Conservation (phyloP, 2,329 filamentous ascomycete genomes). For the Zasmidium cellare region DNA sequence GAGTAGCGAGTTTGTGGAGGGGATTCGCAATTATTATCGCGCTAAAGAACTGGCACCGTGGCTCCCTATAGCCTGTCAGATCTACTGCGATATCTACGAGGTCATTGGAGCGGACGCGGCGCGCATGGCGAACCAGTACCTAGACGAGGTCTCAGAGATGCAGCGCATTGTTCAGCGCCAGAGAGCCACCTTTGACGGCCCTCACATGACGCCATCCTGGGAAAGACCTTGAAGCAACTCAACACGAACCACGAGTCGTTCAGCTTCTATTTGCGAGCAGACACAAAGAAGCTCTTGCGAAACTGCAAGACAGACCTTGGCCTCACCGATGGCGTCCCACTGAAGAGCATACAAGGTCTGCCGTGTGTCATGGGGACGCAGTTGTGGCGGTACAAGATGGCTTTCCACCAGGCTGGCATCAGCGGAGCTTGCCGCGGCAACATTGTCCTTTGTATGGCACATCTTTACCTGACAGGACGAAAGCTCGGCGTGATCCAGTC, state of each 20-base stretch:
- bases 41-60: conserved; percentile 2
- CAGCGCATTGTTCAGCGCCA: not conserved
- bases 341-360: not conserved
- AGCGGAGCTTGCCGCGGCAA: not conserved
- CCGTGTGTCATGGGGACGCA: not conserved
- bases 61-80: conserved; percentile 8
- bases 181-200: too few species aligned
- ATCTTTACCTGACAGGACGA: conserved; percentile 12
- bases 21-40: not conserved
- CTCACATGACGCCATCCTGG: too few species aligned
- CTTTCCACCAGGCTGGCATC: not conserved
- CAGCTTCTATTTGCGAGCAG: too few species aligned
- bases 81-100: conserved; percentile 15
- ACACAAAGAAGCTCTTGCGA: too few species aligned
- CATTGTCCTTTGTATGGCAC: conserved; percentile 1
- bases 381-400: not conserved
- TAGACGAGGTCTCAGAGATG: not conserved
- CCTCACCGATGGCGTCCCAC: not conserved
- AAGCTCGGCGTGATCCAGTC: not conserved
- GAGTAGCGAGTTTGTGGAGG: not conserved
- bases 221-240: too few species aligned
- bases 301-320: too few species aligned
- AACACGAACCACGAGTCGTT: too few species aligned
- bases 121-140: not conserved
- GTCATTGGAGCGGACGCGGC: conserved; percentile 4